Percentiles rank a stretch among this genome's conserved stretches.
Evolutionary conservation across 1,139 yeast genomes (phyloP).

Genomic region (Taiozyma sp.): DNA sequence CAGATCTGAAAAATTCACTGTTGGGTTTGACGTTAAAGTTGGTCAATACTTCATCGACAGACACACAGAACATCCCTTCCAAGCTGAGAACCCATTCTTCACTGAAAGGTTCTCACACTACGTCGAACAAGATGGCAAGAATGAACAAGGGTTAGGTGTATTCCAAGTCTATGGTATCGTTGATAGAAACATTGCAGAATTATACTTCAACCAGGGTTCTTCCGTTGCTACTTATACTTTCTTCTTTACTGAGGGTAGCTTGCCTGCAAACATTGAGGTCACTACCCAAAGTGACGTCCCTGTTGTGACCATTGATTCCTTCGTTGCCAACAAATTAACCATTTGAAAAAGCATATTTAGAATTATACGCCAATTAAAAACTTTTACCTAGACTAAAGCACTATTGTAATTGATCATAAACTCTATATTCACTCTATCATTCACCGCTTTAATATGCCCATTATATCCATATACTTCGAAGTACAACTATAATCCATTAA

Average conservation of each 20-base stretch:
- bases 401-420: background rate
- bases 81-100: constrained; percentile 15
- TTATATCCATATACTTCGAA: constrained; percentile 7
- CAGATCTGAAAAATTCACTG: constrained; percentile 10
- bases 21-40: constrained; percentile 15
- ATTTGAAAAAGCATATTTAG: background rate
- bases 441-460: background rate
- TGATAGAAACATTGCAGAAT: constrained; percentile 26
- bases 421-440: background rate
- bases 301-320: background rate
- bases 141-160: constrained; percentile 1
- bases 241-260: constrained; percentile 19
- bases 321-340: constrained; percentile 26
- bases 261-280: constrained; percentile 17
- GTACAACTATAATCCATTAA: constrained; percentile 45
- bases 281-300: background rate
- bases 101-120: constrained; percentile 16
- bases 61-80: constrained; percentile 8
- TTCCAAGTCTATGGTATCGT: constrained; percentile 26
- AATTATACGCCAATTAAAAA: no score
- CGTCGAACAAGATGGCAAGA: constrained; percentile 10
- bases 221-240: constrained; percentile 23
- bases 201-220: constrained; percentile 28
- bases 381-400: background rate
- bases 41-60: constrained; percentile 17